Evolutionary conservation across 495 filamentous ascomycete genomes (phyloP).

Genomic region (Hypoxylon intermedium): DNA sequence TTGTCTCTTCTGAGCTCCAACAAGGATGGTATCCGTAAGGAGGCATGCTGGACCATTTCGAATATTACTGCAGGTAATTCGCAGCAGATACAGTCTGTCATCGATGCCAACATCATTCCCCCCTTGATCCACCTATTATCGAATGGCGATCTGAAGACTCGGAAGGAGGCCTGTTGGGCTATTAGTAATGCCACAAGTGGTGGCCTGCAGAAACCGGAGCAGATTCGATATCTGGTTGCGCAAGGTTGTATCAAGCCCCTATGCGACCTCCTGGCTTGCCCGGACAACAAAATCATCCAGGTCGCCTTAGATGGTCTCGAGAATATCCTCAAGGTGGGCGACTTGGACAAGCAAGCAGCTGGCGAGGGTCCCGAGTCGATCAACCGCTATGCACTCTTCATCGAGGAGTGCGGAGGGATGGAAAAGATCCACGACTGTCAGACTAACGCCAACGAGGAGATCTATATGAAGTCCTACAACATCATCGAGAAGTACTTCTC

Average conservation of each 20-base stretch:
- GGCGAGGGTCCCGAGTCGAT: slow-evolving; percentile 76
- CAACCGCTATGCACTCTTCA: slow-evolving; percentile 97
- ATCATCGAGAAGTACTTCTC: slow-evolving; percentile 99
- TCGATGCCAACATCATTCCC: slow-evolving; percentile 96
- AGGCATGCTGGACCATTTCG: slow-evolving; percentile 99
- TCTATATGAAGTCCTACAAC: slow-evolving; percentile 99
- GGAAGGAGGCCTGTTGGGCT: slow-evolving; percentile 99
- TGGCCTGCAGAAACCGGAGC: slow-evolving; percentile 96
- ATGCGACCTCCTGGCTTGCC: slow-evolving; percentile 94
- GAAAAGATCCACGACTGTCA: slow-evolving; percentile 99
- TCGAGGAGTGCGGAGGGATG: slow-evolving; percentile 99
- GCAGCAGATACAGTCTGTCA: slow-evolving; percentile 94
- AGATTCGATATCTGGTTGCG: slow-evolving; percentile 92
- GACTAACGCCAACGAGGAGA: slow-evolving; percentile 99
- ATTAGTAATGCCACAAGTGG: slow-evolving; percentile 99
- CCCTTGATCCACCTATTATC: slow-evolving; percentile 94
- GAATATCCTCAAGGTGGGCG: slow-evolving; percentile 99
- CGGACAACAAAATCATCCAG: slow-evolving; percentile 99
- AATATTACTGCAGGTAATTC: slow-evolving; percentile 99
- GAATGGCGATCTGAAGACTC: slow-evolving; percentile 98
- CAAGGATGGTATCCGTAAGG: slow-evolving; percentile 99
- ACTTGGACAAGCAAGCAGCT: slow-evolving; percentile 93
- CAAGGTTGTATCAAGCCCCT: slow-evolving; percentile 97
- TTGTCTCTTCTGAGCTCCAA: slow-evolving; percentile 91
- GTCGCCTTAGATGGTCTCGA: slow-evolving; percentile 97